These are phyloP conservation scores for Nasturtium officinale DNA, from an alignment of 345 rosid species.

Conservation along the genomic window DNA sequence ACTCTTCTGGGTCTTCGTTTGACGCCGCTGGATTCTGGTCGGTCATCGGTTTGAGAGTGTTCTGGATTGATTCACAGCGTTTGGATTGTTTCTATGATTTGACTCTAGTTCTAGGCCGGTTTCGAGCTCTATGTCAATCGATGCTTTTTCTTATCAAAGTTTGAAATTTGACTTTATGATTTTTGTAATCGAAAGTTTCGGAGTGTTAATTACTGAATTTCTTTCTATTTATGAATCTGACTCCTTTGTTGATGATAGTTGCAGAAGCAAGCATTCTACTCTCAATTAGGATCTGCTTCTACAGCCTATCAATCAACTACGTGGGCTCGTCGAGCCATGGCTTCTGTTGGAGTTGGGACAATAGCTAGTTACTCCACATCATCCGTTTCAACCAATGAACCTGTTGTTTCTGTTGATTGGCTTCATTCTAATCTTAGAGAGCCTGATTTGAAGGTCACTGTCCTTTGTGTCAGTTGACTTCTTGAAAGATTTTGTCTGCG, in stretches of 20 bases:
- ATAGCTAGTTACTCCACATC: conserved; percentile 52
- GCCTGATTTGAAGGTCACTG: conserved; percentile 77
- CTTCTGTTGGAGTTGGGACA: conserved; percentile 47
- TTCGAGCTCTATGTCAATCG: neutral
- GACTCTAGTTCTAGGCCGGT: conserved; percentile 14
- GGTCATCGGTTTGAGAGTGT: neutral
- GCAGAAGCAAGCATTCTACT: conserved; percentile 54
- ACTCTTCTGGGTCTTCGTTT: conserved; percentile 14
- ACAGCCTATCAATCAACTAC: conserved; percentile 40
- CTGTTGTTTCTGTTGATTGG: conserved; percentile 97
- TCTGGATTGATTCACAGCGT: neutral
- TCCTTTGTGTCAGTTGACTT: neutral
- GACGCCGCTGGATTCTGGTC: neutral
- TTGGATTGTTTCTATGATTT: neutral
- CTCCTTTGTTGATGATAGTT: conserved; percentile 21
- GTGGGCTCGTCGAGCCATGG: conserved; percentile 53
- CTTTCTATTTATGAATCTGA: conserved; percentile 13
- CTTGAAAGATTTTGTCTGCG: neutral
- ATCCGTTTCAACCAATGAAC: conserved; percentile 59
- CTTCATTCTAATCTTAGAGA: conserved; percentile 75
- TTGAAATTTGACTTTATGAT: neutral
- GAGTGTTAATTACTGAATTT: neutral
- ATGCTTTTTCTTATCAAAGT: conserved; percentile 2
- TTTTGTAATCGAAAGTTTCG: neutral
- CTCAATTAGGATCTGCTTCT: conserved; percentile 34